These are phyloP conservation scores for Priceomyces fermenticarens DNA, from an alignment of 805 yeast species.

Conservation along the genomic window DNA sequence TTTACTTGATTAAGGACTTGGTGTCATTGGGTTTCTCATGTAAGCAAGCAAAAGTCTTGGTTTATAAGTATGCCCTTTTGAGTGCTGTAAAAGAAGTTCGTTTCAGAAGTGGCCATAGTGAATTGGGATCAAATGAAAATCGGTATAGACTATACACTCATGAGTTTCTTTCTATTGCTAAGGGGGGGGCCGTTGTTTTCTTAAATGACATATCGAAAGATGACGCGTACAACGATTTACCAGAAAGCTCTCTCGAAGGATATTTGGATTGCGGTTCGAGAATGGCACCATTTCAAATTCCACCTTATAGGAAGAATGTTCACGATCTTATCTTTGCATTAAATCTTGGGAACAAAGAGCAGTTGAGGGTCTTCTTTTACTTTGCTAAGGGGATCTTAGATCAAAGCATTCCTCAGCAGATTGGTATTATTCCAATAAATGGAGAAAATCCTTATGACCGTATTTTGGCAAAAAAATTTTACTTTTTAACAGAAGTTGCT, in stretches of 20 bases:
- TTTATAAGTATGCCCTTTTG: slow-evolving; percentile 37
- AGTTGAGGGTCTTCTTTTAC: slow-evolving; percentile 49
- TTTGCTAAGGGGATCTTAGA: slow-evolving; percentile 49
- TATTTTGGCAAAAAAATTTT: slow-evolving; percentile 28
- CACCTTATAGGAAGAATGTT: slow-evolving; percentile 68
- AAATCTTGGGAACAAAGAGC: slow-evolving; percentile 52
- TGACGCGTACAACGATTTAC: slow-evolving; percentile 44
- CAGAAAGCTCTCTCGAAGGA: slow-evolving; percentile 38
- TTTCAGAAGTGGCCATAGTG: slow-evolving; percentile 30
- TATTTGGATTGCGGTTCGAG: slow-evolving; percentile 35
- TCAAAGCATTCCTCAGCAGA: slow-evolving; percentile 67
- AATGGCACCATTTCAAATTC: slow-evolving; percentile 58
- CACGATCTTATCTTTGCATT: slow-evolving; percentile 71
- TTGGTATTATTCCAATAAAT: slow-evolving; percentile 75
- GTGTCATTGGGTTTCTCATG: slow-evolving; percentile 25
- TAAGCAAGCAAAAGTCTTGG: slow-evolving; percentile 29
- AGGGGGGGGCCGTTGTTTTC: slow-evolving; percentile 51
- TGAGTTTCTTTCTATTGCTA: slow-evolving; percentile 13
- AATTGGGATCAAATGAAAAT: slow-evolving; percentile 30
- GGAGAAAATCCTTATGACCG: slow-evolving; percentile 25
- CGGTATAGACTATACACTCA: slow-evolving; percentile 31
- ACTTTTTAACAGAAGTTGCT: slow-evolving; percentile 29
- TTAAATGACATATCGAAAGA: slow-evolving; percentile 77
- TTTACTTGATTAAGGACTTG: slow-evolving; percentile 20
- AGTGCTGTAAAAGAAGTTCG: slow-evolving; percentile 37